Evolutionary conservation across 192 early-diverging fungal species (phyloP).

Genomic region (Umbelopsis isabellina): DNA sequence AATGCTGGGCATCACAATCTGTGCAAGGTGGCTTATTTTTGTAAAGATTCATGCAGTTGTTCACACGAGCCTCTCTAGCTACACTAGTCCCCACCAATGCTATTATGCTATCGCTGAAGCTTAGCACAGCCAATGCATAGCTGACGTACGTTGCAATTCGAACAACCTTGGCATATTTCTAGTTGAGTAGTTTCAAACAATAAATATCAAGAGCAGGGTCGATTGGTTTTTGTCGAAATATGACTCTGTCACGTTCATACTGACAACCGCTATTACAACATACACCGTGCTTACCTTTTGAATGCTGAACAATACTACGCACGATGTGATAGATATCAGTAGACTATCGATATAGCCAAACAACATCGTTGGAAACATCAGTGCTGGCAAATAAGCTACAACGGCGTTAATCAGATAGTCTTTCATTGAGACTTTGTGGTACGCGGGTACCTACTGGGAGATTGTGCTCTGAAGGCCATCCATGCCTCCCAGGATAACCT

Average conservation of each 20-base stretch:
- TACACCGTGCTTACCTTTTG: background rate
- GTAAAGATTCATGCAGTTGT: background rate
- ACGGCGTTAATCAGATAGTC: too few species aligned
- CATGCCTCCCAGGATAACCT: conserved; percentile 11
- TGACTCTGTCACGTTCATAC: background rate
- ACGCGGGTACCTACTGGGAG: background rate
- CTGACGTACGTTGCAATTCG: background rate
- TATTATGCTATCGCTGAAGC: background rate
- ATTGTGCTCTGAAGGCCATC: background rate
- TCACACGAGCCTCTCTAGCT: background rate
- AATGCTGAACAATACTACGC: background rate
- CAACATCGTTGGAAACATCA: background rate
- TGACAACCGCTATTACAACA: too few species aligned
- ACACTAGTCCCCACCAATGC: background rate
- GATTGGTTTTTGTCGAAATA: background rate
- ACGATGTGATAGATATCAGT: background rate
- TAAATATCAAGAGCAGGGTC: too few species aligned
- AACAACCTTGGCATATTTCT: conserved; percentile 4
- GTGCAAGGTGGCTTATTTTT: background rate
- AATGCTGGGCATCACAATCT: background rate
- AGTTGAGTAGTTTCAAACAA: background rate
- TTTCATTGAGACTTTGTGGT: too few species aligned
- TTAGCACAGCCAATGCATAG: background rate
- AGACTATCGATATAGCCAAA: background rate
- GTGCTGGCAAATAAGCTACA: background rate